phyloP scores from a whole-genome alignment of 306 rosid genomes.

The Pyrus bretschneideri region DNA sequence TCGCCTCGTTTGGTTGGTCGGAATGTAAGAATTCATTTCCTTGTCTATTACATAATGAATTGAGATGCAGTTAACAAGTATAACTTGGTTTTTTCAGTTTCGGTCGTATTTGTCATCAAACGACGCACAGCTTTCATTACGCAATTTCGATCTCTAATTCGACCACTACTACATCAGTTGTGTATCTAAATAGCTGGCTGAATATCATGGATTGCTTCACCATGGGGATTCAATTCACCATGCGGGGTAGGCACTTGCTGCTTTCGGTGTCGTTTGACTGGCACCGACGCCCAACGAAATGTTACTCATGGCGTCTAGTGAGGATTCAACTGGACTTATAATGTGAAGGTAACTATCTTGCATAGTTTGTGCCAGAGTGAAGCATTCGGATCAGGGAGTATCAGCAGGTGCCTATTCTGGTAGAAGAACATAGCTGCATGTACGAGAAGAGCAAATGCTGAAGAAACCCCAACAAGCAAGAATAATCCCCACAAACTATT shows the following conservation, averaged over 20 bases:
- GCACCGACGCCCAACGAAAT: neutral
- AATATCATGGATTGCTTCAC: neutral
- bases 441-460: constrained; percentile 19
- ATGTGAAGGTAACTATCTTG: neutral
- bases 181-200: neutral
- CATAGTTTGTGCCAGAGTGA: constrained; percentile 14
- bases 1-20: no score
- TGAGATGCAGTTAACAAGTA: neutral
- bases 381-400: neutral
- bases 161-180: neutral
- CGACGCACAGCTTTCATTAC: neutral
- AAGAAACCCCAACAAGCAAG: constrained; percentile 35
- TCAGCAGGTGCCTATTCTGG: neutral
- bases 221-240: neutral
- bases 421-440: constrained; percentile 6
- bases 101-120: no score
- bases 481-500: constrained; percentile 62
- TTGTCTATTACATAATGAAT: neutral
- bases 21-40: no score
- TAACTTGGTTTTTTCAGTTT: neutral
- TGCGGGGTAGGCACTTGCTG: neutral
- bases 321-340: neutral
- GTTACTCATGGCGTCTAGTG: no score
- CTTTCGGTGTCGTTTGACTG: neutral
- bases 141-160: neutral